Evolutionary conservation across 371 early-diverging fungal genomes (phyloP).

Genomic region (Massospora cicadina): DNA sequence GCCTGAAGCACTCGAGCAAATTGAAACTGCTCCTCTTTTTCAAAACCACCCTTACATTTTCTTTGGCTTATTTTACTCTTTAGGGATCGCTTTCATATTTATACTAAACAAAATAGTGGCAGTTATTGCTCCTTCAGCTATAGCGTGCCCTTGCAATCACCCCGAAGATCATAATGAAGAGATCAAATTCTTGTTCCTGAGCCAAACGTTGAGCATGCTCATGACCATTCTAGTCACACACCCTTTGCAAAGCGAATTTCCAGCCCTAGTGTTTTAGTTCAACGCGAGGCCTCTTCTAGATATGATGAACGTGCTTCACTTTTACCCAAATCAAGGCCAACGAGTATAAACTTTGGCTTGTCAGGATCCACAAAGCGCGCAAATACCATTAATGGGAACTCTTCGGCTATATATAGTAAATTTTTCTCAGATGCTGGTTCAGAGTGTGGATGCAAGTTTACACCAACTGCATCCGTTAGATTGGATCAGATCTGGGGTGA

Average conservation of each 20-base stretch:
- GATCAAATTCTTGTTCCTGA: background rate
- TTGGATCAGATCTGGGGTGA: background rate
- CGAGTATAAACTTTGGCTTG: background rate
- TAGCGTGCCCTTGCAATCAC: background rate
- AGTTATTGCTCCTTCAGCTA: background rate
- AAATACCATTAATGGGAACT: background rate
- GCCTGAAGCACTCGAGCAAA: slow-evolving; percentile 8
- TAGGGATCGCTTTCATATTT: slow-evolving; percentile 10
- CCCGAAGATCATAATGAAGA: background rate
- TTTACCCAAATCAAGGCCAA: background rate
- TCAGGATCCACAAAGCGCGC: background rate
- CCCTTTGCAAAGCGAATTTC: background rate
- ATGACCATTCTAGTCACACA: background rate
- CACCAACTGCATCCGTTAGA: background rate
- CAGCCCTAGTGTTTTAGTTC: background rate
- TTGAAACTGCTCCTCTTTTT: background rate
- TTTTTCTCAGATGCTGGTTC: background rate
- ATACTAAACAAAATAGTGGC: slow-evolving; percentile 7
- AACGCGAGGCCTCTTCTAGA: background rate
- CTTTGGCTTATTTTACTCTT: slow-evolving; percentile 8
- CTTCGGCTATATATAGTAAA: background rate
- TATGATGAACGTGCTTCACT: background rate
- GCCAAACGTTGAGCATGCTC: background rate
- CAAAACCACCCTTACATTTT: slow-evolving; percentile 5
- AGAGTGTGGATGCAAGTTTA: background rate